Evolutionary conservation across 768 basidiomycete species (phyloP), one percentile per base, ranked within the genome.

Genomic region (Lactarius deliciosus): DNA sequence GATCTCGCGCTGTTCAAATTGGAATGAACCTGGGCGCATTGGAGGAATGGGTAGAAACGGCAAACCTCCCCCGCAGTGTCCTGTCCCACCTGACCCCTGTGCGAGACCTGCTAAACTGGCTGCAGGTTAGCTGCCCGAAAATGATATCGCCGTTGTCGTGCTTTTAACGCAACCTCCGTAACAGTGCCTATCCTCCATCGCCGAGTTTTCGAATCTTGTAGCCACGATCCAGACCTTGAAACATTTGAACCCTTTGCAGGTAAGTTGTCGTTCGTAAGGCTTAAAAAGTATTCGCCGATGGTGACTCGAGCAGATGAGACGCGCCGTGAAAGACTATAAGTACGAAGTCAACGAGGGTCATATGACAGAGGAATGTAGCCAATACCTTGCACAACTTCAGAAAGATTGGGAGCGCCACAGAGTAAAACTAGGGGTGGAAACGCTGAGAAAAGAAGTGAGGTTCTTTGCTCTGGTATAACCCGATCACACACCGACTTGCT

Each of bases 341-440:
- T 97, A 92, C 74, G 96, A 99, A 78, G 90, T 98, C 58, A 90
- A 89, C 74, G 97, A 99, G 76, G 83, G 87, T 1, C 83, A 83
- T 67, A 97, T 99, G 93, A 91, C 88, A 3, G 95, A 98, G 28
- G 97, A 99, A 75, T 98, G 96, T 74, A 81, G 86, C 45, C 93
- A 97, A 78, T 98, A 98, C 72, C 84, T 98, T 32, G 90, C 87
- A 3, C 96, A 98, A 72, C 80, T 99, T 10, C 96, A 98, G 77
- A 96, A 93, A 74, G 96, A 98, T 74, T 99, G 96, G 96, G 96
- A 99, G 76, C 81, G 92, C 64, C 90, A 93, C 75, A 82, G 94
- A 54, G 87, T 96, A 38, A 91, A 93, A 74, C 79, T 91, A 38
- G 92, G 93, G 4, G 93, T 96, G 10, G 89, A 93, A 72, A 88